Conservation (phyloP, 2,329 filamentous ascomycete species). For the Nothopassalora personata region DNA sequence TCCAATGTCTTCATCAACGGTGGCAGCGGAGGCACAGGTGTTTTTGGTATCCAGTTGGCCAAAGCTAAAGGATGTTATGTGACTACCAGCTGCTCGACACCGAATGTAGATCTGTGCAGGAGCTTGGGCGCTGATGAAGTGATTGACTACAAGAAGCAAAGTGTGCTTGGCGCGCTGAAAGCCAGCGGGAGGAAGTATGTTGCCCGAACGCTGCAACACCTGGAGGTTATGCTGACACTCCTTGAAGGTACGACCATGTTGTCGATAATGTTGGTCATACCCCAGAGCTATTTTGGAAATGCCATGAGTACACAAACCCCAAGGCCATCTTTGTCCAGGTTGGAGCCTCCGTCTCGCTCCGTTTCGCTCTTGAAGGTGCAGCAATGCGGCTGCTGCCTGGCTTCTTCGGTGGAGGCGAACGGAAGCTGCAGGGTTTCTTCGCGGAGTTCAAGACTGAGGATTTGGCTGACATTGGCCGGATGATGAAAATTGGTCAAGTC, state of each 20-base stretch:
- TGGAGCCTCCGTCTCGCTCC: slow-evolving; percentile 15
- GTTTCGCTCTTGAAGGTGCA: slow-evolving; percentile 14
- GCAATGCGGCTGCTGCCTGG: slow-evolving; percentile 40
- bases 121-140: slow-evolving; percentile 59
- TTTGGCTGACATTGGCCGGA: slow-evolving; percentile 46
- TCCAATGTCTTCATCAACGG: slow-evolving; percentile 61
- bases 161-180: slow-evolving; percentile 47
- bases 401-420: slow-evolving; percentile 48
- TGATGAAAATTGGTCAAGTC: slow-evolving; percentile 55
- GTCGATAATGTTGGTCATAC: slow-evolving; percentile 56
- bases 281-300: slow-evolving; percentile 47
- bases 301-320: slow-evolving; percentile 47
- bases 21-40: slow-evolving; percentile 57
- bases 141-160: slow-evolving; percentile 52
- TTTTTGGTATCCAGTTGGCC: slow-evolving; percentile 59
- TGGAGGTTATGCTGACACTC: background rate
- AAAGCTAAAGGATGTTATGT: slow-evolving; percentile 57
- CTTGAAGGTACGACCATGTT: slow-evolving; percentile 41
- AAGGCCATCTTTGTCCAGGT: slow-evolving; percentile 44
- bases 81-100: slow-evolving; percentile 53
- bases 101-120: slow-evolving; percentile 54
- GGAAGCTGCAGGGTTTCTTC: slow-evolving; percentile 37
- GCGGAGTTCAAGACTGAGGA: slow-evolving; percentile 40
- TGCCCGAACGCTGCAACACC: slow-evolving; percentile 27
- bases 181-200: slow-evolving; percentile 38